These are phyloP conservation scores for Penicillium brevicompactum DNA, from an alignment of 2,329 filamentous ascomycete genomes.

Conservation along the genomic window DNA sequence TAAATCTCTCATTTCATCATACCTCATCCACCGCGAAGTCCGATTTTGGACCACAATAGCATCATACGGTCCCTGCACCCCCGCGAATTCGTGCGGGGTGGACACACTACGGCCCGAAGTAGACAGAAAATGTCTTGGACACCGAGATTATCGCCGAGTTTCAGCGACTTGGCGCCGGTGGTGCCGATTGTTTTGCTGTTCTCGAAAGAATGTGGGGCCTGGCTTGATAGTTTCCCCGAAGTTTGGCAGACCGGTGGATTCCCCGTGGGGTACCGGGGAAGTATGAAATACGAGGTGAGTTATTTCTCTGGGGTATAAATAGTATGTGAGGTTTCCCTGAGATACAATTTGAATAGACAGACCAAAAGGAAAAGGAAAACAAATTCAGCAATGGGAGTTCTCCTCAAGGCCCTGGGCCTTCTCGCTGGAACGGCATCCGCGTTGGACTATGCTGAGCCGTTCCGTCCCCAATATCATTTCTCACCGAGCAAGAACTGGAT, in stretches of 20 bases:
- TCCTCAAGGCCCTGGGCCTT: not conserved
- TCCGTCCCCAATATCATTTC: conserved; percentile 14
- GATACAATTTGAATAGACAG: not conserved
- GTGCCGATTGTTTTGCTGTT: not conserved
- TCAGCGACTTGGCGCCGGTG: conserved; percentile 7
- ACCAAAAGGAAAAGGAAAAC: not conserved
- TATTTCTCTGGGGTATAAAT: not conserved
- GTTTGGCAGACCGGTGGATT: conserved; percentile 6
- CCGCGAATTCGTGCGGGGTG: not conserved
- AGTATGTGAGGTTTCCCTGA: too few species aligned
- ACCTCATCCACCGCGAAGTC: not conserved
- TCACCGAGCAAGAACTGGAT: conserved; percentile 10
- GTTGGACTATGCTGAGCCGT: conserved; percentile 10
- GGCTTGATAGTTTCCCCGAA: conserved; percentile 11
- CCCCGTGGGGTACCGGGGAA: conserved; percentile 12
- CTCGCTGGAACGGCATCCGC: conserved; percentile 8
- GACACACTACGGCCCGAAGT: not conserved
- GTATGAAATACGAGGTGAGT: not conserved
- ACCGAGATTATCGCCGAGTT: conserved; percentile 8
- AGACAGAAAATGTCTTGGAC: not conserved
- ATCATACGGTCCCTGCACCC: not conserved
- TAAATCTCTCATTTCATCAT: not conserved
- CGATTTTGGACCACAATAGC: not conserved
- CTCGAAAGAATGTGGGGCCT: not conserved
- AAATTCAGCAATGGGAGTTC: not conserved